Percentiles rank a stretch among this genome's conserved stretches.
These are phyloP conservation scores for Emiliania huxleyi DNA, from an alignment of 78 protist species.

Conservation along the genomic window DNA sequence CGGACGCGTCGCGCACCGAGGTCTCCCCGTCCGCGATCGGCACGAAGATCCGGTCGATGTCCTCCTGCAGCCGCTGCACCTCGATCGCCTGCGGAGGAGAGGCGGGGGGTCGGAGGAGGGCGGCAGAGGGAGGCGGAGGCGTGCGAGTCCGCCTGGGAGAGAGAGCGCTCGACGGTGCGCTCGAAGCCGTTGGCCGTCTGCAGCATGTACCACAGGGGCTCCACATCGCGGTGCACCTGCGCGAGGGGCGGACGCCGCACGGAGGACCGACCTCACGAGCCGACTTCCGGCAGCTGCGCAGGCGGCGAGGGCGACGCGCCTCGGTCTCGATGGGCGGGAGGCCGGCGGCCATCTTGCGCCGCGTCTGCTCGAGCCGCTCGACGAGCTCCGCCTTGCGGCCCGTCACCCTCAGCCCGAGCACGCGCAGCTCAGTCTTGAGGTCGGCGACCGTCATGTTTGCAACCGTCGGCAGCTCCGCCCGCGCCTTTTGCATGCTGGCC, in stretches of 20 bases:
- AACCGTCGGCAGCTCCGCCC: background rate
- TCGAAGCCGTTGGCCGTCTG: slow-evolving; percentile 31
- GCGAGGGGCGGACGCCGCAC: too few relatives aligned
- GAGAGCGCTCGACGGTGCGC: background rate
- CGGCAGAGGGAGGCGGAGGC: too few relatives aligned
- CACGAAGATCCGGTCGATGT: background rate
- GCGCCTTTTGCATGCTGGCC: background rate
- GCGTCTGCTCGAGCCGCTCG: background rate
- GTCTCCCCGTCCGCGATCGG: background rate
- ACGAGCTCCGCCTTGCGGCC: background rate
- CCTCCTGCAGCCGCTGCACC: background rate
- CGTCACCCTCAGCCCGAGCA: background rate
- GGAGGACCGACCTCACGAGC: too few relatives aligned
- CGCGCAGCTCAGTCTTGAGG: background rate
- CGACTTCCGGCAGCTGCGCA: too few relatives aligned
- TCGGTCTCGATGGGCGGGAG: background rate
- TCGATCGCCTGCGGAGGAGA: too few relatives aligned
- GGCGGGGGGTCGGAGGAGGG: too few relatives aligned
- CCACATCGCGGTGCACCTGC: background rate
- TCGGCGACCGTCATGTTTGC: background rate
- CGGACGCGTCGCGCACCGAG: background rate
- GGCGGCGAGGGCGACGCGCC: too few relatives aligned
- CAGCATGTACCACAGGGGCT: slow-evolving; percentile 4
- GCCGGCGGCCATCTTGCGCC: background rate
- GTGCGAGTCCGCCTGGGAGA: too few relatives aligned